phyloP scores from a whole-genome alignment of 2,329 filamentous ascomycete genomes.

The Pseudogymnoascus sp. region DNA sequence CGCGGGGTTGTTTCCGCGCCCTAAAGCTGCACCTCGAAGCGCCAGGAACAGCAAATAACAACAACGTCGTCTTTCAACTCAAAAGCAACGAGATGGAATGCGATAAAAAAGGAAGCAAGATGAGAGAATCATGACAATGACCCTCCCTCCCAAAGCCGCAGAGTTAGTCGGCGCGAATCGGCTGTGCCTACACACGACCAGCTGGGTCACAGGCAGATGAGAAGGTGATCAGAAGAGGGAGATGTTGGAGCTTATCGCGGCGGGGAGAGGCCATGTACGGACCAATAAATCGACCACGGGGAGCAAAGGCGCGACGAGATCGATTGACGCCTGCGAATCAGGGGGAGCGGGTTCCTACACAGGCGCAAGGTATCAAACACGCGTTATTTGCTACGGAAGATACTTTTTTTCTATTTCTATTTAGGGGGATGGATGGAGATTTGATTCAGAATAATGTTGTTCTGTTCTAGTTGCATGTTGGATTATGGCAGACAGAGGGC shows the following conservation, averaged over 20 bases:
- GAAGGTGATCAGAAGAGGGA: not conserved
- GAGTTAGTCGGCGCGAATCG: not conserved
- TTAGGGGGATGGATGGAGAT: not conserved
- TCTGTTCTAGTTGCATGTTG: not conserved
- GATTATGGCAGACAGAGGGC: too few relatives aligned
- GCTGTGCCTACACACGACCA: not conserved
- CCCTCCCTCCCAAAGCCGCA: not conserved
- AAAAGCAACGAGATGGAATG: not conserved
- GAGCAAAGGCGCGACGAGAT: not conserved
- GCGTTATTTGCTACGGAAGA: not conserved
- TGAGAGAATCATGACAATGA: not conserved
- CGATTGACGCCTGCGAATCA: not conserved
- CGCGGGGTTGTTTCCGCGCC: not conserved
- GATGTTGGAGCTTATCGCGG: not conserved
- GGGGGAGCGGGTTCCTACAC: not conserved
- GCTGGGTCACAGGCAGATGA: not conserved
- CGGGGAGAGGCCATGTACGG: not conserved
- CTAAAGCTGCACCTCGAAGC: not conserved
- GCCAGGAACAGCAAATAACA: not conserved
- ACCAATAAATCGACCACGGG: constrained; percentile 4
- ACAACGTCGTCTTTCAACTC: not conserved
- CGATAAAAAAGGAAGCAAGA: not conserved
- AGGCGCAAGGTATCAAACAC: not conserved
- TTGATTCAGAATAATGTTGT: not conserved
- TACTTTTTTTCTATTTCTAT: not conserved